Evolutionary conservation across 1,284 basidiomycete genomes (phyloP).

Genomic region (Clitocybe nebularis): DNA sequence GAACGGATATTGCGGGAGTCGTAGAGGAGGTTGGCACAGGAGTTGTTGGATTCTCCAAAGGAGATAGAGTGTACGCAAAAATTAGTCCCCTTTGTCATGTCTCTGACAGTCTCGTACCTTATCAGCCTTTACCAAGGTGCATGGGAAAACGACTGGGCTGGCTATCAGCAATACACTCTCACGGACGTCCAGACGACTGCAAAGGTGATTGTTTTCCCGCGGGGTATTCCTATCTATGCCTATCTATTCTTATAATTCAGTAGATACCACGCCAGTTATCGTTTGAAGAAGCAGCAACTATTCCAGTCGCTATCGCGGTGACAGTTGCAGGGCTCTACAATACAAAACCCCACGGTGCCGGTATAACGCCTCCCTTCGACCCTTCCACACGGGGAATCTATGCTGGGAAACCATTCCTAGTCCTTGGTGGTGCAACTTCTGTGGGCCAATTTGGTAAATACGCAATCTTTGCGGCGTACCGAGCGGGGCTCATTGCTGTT

Average conservation of each 20-base stretch:
- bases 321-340: slow-evolving; percentile 24
- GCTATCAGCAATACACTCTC: slow-evolving; percentile 14
- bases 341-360: slow-evolving; percentile 15
- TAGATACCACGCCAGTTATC: slow-evolving; percentile 28
- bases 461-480: neutral
- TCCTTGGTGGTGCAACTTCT: slow-evolving; percentile 18
- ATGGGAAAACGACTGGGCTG: slow-evolving; percentile 6
- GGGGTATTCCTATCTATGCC: neutral
- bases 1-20: slow-evolving; percentile 55
- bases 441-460: slow-evolving; percentile 19
- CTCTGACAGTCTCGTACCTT: too few species aligned
- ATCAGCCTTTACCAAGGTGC: slow-evolving; percentile 13
- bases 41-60: slow-evolving; percentile 45
- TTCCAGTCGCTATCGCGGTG: slow-evolving; percentile 26
- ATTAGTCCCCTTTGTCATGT: too few species aligned
- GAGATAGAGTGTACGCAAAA: slow-evolving; percentile 48
- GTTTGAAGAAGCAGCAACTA: slow-evolving; percentile 27
- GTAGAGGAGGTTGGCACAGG: slow-evolving; percentile 51
- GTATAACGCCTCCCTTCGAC: slow-evolving; percentile 18
- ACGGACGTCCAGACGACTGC: slow-evolving; percentile 9
- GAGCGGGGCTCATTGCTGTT: neutral
- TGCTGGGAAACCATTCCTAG: slow-evolving; percentile 16
- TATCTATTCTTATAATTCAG: neutral
- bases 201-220: slow-evolving; percentile 5
- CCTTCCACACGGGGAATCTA: slow-evolving; percentile 10